These are phyloP conservation scores for Pseudogymnoascus sp. DNA, from an alignment of 2,329 filamentous ascomycete species.

Conservation along the genomic window DNA sequence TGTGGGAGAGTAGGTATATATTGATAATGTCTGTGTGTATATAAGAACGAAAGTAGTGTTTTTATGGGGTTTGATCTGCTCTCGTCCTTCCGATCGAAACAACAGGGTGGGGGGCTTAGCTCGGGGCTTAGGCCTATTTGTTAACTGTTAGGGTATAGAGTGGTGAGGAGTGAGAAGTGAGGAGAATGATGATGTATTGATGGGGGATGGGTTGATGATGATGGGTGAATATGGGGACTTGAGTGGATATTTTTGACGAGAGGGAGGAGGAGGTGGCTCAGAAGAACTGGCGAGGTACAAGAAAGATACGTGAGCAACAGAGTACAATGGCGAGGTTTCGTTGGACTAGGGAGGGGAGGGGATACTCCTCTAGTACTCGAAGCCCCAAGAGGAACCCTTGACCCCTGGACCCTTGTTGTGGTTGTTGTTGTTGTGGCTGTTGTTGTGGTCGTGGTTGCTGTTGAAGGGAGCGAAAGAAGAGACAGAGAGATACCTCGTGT, in stretches of 20 bases:
- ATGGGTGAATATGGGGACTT: background rate
- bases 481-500: background rate
- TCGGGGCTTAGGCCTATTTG: background rate
- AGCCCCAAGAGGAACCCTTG: background rate
- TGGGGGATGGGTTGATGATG: background rate
- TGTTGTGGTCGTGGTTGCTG: background rate
- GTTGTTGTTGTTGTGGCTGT: background rate
- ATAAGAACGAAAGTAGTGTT: background rate
- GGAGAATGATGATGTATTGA: background rate
- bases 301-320: background rate
- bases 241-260: background rate
- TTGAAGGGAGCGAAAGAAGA: background rate
- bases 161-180: background rate
- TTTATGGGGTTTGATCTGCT: background rate
- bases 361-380: background rate
- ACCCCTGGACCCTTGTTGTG: background rate
- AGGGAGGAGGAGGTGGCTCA: background rate
- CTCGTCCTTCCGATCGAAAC: background rate
- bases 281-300: background rate
- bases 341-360: background rate
- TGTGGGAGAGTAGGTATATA: conserved; percentile 1
- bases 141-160: background rate
- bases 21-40: conserved; percentile 1
- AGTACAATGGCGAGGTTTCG: background rate
- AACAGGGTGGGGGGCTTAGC: background rate